Evolutionary conservation across 495 filamentous ascomycete species (phyloP).

Genomic region (Symbiotaphrina buchneri): DNA sequence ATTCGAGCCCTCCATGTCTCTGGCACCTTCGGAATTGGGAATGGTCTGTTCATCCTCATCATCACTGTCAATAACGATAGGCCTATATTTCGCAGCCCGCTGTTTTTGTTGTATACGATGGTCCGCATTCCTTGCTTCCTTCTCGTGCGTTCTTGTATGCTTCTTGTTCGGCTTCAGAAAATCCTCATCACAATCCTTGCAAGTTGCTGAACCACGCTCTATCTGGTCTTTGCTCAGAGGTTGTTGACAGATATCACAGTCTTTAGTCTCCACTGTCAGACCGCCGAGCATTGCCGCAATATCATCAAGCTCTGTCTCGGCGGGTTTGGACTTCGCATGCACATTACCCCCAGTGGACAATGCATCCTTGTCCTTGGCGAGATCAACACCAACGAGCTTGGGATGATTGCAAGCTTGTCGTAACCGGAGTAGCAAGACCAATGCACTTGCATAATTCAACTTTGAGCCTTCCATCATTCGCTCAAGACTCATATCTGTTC

Average conservation of each 20-base stretch:
- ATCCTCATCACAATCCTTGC: conserved; percentile 49
- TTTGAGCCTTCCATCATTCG: conserved; percentile 63
- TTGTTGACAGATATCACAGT: conserved; percentile 73
- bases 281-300: conserved; percentile 71
- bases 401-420: conserved; percentile 91
- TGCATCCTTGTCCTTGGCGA: conserved; percentile 74
- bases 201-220: conserved; percentile 35
- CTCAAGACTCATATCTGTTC: conserved; percentile 67
- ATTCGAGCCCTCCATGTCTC: conserved; percentile 4
- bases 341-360: conserved; percentile 22
- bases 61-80: conserved; percentile 36
- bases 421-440: conserved; percentile 70
- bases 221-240: conserved; percentile 37
- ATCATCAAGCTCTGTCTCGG: conserved; percentile 44
- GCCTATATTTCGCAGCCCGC: conserved; percentile 25
- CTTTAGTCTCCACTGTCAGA: conserved; percentile 55
- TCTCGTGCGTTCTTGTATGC: conserved; percentile 2
- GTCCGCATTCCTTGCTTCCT: background rate
- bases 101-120: conserved; percentile 9
- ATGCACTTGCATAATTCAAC: conserved; percentile 58
- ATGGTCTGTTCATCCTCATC: conserved; percentile 21
- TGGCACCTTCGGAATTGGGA: conserved; percentile 7
- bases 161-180: conserved; percentile 14
- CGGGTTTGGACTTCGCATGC: conserved; percentile 20
- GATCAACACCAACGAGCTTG: conserved; percentile 57